phyloP scores from a whole-genome alignment of 1,139 yeast genomes.

The Geotrichum australiense region DNA sequence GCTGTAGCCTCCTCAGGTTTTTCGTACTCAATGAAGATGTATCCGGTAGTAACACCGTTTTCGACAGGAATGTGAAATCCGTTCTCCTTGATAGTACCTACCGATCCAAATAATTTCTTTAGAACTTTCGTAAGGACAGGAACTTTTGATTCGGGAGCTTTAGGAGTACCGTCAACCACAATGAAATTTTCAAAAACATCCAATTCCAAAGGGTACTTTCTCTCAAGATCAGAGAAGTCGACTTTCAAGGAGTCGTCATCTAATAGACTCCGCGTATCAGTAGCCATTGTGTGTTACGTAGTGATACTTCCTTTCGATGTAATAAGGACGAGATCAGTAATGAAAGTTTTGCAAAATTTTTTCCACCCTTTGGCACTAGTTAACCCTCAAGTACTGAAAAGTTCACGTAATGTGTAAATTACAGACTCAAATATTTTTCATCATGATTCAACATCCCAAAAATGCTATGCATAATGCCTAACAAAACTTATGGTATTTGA shows the following conservation, averaged over 20 bases:
- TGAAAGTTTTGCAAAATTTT: slow-evolving; percentile 10
- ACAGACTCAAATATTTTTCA: too few species aligned
- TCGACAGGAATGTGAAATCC: slow-evolving; percentile 72
- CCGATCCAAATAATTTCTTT: slow-evolving; percentile 67
- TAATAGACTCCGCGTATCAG: slow-evolving; percentile 14
- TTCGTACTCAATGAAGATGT: slow-evolving; percentile 76
- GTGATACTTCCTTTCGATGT: background rate
- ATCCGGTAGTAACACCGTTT: slow-evolving; percentile 76
- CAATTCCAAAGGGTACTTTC: slow-evolving; percentile 55
- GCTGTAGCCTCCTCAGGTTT: slow-evolving; percentile 61
- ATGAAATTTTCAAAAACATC: slow-evolving; percentile 69
- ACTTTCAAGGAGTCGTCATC: slow-evolving; percentile 32
- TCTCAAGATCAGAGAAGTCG: slow-evolving; percentile 85
- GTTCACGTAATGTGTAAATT: too few species aligned
- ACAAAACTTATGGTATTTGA: too few species aligned
- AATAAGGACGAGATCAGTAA: slow-evolving; percentile 9
- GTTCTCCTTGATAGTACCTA: slow-evolving; percentile 61
- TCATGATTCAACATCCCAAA: too few species aligned
- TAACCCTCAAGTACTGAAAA: too few species aligned
- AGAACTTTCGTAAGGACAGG: slow-evolving; percentile 81
- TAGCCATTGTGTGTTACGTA: slow-evolving; percentile 7
- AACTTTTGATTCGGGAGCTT: slow-evolving; percentile 85
- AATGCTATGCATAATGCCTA: too few species aligned
- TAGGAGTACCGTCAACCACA: slow-evolving; percentile 92
- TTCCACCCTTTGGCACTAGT: slow-evolving; percentile 7